Base-by-base conservation (phyloP, 176 grass and related monocot genomes). In the Leersia perrieri region DNA sequence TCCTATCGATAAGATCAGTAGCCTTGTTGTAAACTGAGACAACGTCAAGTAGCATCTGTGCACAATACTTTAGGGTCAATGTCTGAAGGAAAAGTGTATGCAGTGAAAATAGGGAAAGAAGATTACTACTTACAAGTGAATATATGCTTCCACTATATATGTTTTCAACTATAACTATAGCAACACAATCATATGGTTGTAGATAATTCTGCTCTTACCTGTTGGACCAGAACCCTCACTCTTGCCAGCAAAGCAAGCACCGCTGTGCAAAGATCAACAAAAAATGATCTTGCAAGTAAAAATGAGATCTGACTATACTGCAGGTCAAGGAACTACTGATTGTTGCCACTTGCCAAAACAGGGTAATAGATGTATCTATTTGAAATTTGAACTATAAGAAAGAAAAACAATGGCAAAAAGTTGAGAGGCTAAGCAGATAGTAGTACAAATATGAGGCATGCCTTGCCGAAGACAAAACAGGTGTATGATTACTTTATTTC, bases 201-300 rank as follows among this genome's bases (percentile, higher is more conserved):
- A 27, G 14, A 80, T 74, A 67, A 72, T 51, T 64, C 4, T 58
- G 34, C 77, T 84, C 77, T 84, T 74, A 99, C 96, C 85, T 99
- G 96, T 80, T 99, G 96, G 79, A 91, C 75, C 63, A 99, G 82
- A 25, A 87, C 87, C 74, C 90, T 85, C 68, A 93, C 60, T 63
- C 92, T 84, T 44, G 92, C 96, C 69, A 99, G 93, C 68, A 99
- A 88, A 73, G 92, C 85, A 11, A 99, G 68, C 23, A 90, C 29
- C 27, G 89, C 89, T 12, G 80, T 86, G 26, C 81, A 95, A 74
- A 95, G 83, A 63, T 92, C 90, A 26, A 88, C 23, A 10, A 99
- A 99, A 79, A 99, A 99, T 42, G 92, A 93, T 87, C 88, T 95
- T 76, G 90, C 96, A 74, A 99, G 88, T 73, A 99, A 87, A 75